Evolutionary conservation across 768 basidiomycete species (phyloP).

Genomic region (Hygrophoropsis aurantiaca): DNA sequence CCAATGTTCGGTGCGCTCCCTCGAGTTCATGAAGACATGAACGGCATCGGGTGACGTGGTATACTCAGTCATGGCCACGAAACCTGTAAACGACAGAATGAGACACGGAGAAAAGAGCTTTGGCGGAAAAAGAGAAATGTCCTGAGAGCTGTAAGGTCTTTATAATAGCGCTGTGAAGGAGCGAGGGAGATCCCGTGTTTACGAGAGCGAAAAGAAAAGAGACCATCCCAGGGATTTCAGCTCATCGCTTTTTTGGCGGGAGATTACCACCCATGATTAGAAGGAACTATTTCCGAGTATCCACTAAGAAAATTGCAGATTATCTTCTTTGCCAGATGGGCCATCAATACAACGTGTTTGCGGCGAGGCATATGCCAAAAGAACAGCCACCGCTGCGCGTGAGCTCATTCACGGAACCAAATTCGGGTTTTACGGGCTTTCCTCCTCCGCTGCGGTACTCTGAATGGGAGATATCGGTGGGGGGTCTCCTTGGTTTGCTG

Average conservation of each 20-base stretch:
- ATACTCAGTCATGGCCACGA: slow-evolving; percentile 59
- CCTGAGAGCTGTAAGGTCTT: slow-evolving; percentile 12
- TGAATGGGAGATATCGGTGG: no score
- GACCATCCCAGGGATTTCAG: slow-evolving; percentile 14
- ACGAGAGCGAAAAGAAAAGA: slow-evolving; percentile 17
- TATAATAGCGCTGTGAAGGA: slow-evolving; percentile 19
- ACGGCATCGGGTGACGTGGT: slow-evolving; percentile 57
- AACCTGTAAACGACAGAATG: neutral
- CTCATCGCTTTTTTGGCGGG: slow-evolving; percentile 19
- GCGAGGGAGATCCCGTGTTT: slow-evolving; percentile 25
- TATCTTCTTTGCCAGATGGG: slow-evolving; percentile 25
- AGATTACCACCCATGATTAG: slow-evolving; percentile 22
- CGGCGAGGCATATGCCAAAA: slow-evolving; percentile 25
- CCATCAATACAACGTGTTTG: slow-evolving; percentile 24
- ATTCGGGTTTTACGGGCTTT: no score
- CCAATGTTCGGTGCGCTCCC: slow-evolving; percentile 67
- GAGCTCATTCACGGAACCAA: neutral
- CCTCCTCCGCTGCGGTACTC: no score
- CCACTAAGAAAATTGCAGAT: slow-evolving; percentile 17
- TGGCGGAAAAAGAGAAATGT: slow-evolving; percentile 7
- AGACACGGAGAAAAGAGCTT: neutral
- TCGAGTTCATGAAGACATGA: slow-evolving; percentile 56
- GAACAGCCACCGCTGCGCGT: slow-evolving; percentile 10
- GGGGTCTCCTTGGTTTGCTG: no score
- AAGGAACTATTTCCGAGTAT: slow-evolving; percentile 29